Conservation (phyloP, 2,329 filamentous ascomycete genomes). For the Sporothrix brasiliensis region DNA sequence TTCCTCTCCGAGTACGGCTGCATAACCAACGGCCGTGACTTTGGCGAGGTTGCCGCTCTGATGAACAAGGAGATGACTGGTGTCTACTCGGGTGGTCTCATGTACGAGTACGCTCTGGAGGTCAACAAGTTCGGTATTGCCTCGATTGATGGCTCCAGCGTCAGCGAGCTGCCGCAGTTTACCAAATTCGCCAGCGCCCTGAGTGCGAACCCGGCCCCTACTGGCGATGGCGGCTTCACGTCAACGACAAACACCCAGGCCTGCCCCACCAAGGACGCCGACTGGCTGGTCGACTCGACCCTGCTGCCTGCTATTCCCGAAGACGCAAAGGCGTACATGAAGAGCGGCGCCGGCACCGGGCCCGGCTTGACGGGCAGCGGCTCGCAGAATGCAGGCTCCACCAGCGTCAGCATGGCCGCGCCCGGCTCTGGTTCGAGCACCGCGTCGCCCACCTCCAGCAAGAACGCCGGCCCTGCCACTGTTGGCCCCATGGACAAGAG, state of each 20-base stretch:
- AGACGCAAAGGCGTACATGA: conserved; percentile 57
- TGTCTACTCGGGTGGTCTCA: conserved; percentile 93
- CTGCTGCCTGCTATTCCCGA: conserved; percentile 57
- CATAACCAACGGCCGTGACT: conserved; percentile 77
- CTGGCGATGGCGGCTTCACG: conserved; percentile 54
- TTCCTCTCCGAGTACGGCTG: conserved; percentile 97
- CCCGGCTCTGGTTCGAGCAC: conserved; percentile 47
- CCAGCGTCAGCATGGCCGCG: conserved; percentile 50
- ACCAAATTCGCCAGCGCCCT: conserved; percentile 54
- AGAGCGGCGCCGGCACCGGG: conserved; percentile 55
- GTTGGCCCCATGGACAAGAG: conserved; percentile 45
- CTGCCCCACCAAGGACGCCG: conserved; percentile 54
- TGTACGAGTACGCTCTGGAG: conserved; percentile 92
- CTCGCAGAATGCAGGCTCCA: conserved; percentile 56
- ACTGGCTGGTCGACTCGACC: conserved; percentile 57
- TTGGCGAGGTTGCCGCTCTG: conserved; percentile 75
- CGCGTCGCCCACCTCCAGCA: conserved; percentile 40
- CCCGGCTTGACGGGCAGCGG: conserved; percentile 57
- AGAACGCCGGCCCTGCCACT: conserved; percentile 41
- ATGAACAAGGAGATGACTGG: conserved; percentile 81
- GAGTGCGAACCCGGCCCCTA: conserved; percentile 54
- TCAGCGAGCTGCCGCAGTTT: conserved; percentile 67
- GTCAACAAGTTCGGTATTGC: conserved; percentile 80
- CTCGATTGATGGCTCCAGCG: conserved; percentile 58
- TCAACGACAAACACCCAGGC: conserved; percentile 51